Conservation (phyloP, 2,329 filamentous ascomycete species). For the Huntiella savannae region DNA sequence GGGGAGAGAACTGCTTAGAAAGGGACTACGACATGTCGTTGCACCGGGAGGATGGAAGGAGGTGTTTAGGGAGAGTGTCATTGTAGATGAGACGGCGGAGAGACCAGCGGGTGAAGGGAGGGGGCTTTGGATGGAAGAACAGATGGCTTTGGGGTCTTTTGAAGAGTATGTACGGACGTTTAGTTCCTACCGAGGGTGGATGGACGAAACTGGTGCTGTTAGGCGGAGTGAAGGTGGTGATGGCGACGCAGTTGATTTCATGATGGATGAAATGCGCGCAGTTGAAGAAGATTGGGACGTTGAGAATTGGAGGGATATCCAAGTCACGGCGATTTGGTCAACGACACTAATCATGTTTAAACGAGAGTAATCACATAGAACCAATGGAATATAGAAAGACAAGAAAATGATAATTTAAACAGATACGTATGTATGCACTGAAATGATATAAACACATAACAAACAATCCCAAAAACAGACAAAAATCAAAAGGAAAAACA, state of each 20-base stretch:
- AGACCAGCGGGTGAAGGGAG: slow-evolving; percentile 11
- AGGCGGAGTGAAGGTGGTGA: slow-evolving; percentile 32
- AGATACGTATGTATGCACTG: too few species aligned
- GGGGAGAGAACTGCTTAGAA: slow-evolving; percentile 34
- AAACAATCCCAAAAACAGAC: not conserved
- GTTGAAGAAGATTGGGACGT: slow-evolving; percentile 34
- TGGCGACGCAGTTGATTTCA: slow-evolving; percentile 42
- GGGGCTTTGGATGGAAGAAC: slow-evolving; percentile 31
- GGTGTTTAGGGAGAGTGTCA: slow-evolving; percentile 23
- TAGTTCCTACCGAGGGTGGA: slow-evolving; percentile 40
- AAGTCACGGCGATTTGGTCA: slow-evolving; percentile 42
- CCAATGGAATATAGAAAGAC: too few species aligned
- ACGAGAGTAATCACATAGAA: slow-evolving; percentile 14
- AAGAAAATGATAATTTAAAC: too few species aligned
- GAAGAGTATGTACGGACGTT: slow-evolving; percentile 44
- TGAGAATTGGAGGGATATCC: slow-evolving; percentile 30
- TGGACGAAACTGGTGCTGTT: slow-evolving; percentile 28
- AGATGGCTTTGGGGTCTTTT: slow-evolving; percentile 34
- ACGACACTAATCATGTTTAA: slow-evolving; percentile 39
- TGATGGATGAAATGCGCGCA: slow-evolving; percentile 38
- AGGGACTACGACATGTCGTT: slow-evolving; percentile 29
- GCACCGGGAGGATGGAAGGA: slow-evolving; percentile 33
- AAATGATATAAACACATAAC: too few species aligned
- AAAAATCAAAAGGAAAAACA: not conserved
- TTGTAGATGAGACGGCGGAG: slow-evolving; percentile 16